Evolutionary conservation across 78 protist species (phyloP).

Genomic region (Speleostelium caveatum): DNA sequence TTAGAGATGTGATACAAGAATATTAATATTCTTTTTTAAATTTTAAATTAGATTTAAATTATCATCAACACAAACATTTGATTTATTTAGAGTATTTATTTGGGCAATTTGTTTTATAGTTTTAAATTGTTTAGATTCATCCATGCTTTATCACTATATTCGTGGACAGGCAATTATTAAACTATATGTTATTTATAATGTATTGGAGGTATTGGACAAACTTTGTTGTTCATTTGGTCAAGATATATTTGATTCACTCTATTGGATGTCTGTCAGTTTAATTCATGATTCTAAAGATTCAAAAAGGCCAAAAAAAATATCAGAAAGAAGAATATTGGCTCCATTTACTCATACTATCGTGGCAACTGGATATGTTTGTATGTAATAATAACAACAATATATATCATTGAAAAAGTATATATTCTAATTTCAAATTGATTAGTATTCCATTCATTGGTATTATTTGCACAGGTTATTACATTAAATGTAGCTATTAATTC

Average conservation of each 20-base stretch:
- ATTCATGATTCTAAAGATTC: not conserved
- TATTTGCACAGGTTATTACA: constrained; percentile 82
- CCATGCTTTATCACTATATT: constrained; percentile 89
- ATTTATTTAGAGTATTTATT: constrained; percentile 73
- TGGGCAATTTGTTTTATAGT: constrained; percentile 45
- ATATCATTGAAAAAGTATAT: no score
- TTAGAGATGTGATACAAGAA: not conserved
- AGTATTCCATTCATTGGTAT: constrained; percentile 60
- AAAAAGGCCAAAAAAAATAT: not conserved
- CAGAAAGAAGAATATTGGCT: constrained; percentile 16
- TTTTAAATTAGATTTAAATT: constrained; percentile 20
- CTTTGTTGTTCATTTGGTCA: constrained; percentile 90
- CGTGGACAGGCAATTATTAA: constrained; percentile 92
- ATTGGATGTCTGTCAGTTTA: constrained; percentile 54
- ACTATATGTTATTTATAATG: constrained; percentile 92
- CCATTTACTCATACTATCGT: constrained; percentile 66
- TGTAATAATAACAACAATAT: no score
- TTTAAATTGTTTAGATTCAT: constrained; percentile 65
- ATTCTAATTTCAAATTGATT: not conserved
- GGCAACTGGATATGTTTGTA: constrained; percentile 62
- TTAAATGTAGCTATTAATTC: constrained; percentile 94
- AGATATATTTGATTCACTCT: constrained; percentile 90
- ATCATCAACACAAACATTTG: constrained; percentile 67
- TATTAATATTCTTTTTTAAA: not conserved
- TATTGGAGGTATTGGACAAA: constrained; percentile 89